These are phyloP conservation scores for Fusarium anthophilum DNA, from an alignment of 2,329 filamentous ascomycete species.

Conservation along the genomic window DNA sequence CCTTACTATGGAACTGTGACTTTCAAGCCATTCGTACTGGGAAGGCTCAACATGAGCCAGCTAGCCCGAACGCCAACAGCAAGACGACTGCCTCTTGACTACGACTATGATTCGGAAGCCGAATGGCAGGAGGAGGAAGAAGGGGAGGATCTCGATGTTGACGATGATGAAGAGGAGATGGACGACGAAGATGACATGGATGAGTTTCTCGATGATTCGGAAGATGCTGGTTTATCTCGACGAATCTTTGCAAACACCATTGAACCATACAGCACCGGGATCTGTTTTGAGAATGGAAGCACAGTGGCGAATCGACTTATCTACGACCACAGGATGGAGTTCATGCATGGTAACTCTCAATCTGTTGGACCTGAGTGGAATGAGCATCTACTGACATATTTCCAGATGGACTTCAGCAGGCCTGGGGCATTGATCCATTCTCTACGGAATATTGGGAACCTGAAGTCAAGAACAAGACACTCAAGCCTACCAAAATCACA, in stretches of 20 bases:
- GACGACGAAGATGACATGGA: slow-evolving; percentile 88
- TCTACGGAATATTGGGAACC: slow-evolving; percentile 81
- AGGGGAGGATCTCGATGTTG: slow-evolving; percentile 74
- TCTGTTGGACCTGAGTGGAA: too few relatives aligned
- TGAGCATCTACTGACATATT: slow-evolving; percentile 28
- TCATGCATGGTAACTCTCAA: slow-evolving; percentile 70
- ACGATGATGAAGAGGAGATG: slow-evolving; percentile 73
- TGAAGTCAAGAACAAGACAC: slow-evolving; percentile 47
- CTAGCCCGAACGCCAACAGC: slow-evolving; percentile 65
- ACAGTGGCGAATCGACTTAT: slow-evolving; percentile 59
- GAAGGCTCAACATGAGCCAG: slow-evolving; percentile 56
- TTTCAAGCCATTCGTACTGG: slow-evolving; percentile 60
- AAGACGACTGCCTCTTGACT: slow-evolving; percentile 72
- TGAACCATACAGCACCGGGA: slow-evolving; percentile 79
- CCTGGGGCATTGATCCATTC: slow-evolving; percentile 79
- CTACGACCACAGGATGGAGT: slow-evolving; percentile 75
- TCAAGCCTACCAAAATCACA: slow-evolving; percentile 18
- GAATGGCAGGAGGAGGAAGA: slow-evolving; percentile 85
- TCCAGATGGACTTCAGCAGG: slow-evolving; percentile 60
- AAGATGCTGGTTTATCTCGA: slow-evolving; percentile 68
- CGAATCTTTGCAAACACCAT: slow-evolving; percentile 73
- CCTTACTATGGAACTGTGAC: slow-evolving; percentile 80
- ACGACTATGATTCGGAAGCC: slow-evolving; percentile 87
- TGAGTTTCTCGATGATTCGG: slow-evolving; percentile 88
- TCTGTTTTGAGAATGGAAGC: slow-evolving; percentile 80